phyloP scores from a whole-genome alignment of 1,139 yeast species.

The Kodamaea anthophila region DNA sequence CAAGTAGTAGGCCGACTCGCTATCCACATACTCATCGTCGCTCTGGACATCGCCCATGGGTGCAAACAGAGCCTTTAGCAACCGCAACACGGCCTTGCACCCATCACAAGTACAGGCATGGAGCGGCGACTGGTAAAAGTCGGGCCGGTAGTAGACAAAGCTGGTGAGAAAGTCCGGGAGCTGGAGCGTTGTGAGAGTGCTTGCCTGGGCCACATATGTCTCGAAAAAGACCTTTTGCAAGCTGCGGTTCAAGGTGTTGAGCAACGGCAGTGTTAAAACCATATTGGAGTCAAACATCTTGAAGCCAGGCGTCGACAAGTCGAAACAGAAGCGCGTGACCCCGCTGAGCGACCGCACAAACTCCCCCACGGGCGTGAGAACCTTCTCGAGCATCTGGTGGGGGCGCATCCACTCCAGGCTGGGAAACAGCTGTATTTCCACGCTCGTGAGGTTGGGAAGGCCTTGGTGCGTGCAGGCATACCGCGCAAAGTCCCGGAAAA shows the following conservation, averaged over 20 bases:
- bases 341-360: conserved; percentile 22
- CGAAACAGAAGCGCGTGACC: conserved; percentile 23
- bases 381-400: conserved; percentile 28
- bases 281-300: conserved; percentile 33
- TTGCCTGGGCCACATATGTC: conserved; percentile 15
- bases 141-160: conserved; percentile 35
- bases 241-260: conserved; percentile 31
- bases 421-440: conserved; percentile 32
- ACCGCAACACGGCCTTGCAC: conserved; percentile 25
- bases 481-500: conserved; percentile 23
- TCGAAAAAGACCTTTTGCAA: conserved; percentile 34
- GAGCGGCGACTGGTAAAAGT: conserved; percentile 29
- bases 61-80: conserved; percentile 18
- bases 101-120: conserved; percentile 37
- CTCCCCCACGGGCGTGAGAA: conserved; percentile 28
- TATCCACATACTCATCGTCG: conserved; percentile 12
- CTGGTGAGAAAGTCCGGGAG: conserved; percentile 36
- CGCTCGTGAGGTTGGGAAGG: conserved; percentile 25
- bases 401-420: conserved; percentile 36
- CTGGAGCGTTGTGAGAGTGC: conserved; percentile 21
- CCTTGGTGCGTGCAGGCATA: conserved; percentile 21
- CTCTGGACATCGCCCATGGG: conserved; percentile 5
- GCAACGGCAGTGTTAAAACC: conserved; percentile 24
- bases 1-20: conserved; percentile 28
- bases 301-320: conserved; percentile 35